These are phyloP conservation scores for Ormosia emarginata DNA, from an alignment of 306 rosid species.

Conservation along the genomic window DNA sequence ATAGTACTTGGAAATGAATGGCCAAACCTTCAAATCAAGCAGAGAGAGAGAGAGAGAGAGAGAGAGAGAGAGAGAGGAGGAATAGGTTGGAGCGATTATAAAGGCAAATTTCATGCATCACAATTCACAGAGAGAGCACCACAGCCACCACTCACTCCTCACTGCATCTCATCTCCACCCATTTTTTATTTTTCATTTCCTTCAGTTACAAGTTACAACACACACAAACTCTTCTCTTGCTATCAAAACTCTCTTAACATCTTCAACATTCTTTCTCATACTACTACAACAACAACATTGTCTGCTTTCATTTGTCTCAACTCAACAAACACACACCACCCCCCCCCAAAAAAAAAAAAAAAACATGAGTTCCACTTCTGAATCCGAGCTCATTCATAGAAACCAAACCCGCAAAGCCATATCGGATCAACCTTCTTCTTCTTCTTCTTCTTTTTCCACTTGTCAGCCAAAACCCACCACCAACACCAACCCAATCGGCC, in stretches of 20 bases:
- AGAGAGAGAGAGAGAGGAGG: neutral
- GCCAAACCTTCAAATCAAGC: neutral
- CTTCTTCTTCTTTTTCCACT: neutral
- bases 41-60: neutral
- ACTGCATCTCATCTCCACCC: neutral
- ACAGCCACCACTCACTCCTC: too few species aligned
- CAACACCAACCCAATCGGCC: neutral
- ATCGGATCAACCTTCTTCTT: neutral
- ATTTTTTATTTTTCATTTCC: neutral
- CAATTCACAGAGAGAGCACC: neutral
- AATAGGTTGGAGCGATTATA: conserved; percentile 22
- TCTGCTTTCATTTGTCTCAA: neutral
- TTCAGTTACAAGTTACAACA: neutral
- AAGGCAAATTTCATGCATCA: conserved; percentile 49
- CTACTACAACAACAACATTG: neutral
- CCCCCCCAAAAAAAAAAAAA: neutral
- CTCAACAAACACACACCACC: too few species aligned
- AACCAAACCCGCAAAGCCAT: conserved; percentile 13
- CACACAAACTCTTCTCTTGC: neutral
- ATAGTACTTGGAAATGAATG: too few species aligned
- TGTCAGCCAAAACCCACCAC: neutral
- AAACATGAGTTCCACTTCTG: conserved; percentile 24
- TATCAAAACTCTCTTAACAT: neutral
- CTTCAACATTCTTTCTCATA: neutral
- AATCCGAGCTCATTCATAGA: conserved; percentile 46